These are phyloP conservation scores for Pseudogymnoascus verrucosus DNA, from an alignment of 2,329 filamentous ascomycete species.

Conservation along the genomic window DNA sequence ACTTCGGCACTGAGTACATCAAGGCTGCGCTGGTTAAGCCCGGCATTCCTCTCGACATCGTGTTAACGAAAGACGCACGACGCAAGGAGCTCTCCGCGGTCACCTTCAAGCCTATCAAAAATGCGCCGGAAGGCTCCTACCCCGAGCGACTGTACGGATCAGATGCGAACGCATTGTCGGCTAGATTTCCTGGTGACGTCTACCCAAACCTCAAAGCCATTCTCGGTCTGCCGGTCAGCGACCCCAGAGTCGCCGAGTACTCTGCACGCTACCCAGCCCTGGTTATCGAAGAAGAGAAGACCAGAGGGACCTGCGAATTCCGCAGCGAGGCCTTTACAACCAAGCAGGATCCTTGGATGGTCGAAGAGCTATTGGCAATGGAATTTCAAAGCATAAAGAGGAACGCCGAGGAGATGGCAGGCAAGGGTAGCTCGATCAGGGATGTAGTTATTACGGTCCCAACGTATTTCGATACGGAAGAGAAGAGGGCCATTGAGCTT, in stretches of 20 bases:
- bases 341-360: constrained; percentile 60
- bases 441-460: constrained; percentile 87
- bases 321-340: constrained; percentile 61
- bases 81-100: constrained; percentile 89
- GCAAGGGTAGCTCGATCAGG: constrained; percentile 62
- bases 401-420: constrained; percentile 79
- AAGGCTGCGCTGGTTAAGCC: constrained; percentile 95
- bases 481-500: constrained; percentile 76
- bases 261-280: constrained; percentile 69
- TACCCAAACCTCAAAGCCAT: constrained; percentile 91
- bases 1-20: constrained; percentile 93
- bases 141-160: constrained; percentile 89
- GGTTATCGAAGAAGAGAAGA: constrained; percentile 52
- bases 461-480: constrained; percentile 80
- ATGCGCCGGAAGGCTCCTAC: constrained; percentile 56
- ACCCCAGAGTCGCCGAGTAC: constrained; percentile 61
- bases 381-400: constrained; percentile 83
- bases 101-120: constrained; percentile 81
- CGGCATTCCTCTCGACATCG: constrained; percentile 93
- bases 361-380: constrained; percentile 95
- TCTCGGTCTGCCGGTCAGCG: constrained; percentile 62
- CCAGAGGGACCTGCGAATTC: constrained; percentile 68
- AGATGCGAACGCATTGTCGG: constrained; percentile 79
- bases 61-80: constrained; percentile 94
- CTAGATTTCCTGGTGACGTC: constrained; percentile 84